Base-by-base conservation (phyloP, 2,329 filamentous ascomycete genomes). In the Cladosporium sp. region DNA sequence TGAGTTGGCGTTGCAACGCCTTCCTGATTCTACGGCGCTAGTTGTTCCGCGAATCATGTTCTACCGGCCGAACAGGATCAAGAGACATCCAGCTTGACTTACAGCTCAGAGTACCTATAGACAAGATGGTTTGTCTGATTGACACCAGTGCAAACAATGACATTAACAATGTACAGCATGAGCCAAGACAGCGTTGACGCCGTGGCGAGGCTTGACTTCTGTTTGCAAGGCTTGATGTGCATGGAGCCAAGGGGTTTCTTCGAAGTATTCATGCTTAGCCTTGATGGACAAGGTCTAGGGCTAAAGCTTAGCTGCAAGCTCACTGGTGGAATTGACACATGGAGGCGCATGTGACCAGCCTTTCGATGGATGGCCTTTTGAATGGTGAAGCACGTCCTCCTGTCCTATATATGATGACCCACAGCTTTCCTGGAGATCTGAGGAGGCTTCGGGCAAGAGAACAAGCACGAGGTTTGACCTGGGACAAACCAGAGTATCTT, bases 121-220 rank as follows among this genome's bases (percentile, higher is more conserved):
- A 45, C 3, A 19, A 9, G 13, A 11, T 9, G 18, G 17, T 11
- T 12, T 27, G 13, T 22, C 15, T 18, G 30, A 8, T n/a, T 9
- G 6, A 24, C 13, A 13, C 8, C 29, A 12, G n/a, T 24, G 19
- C 17, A 7, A 8, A 27, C 3, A 3, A 34, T 5, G 19, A 18
- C 36, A 13, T 9, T 6, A 30, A 24, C 11, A 18, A 4, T 18
- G 7, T 37, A 8, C 19, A n/a, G 29, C 19, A 36, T 29, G 11
- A 12, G 11, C 19, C 29, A 45, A 45, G 43, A 24, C 43, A n/a
- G 24, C 13, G 19, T 34, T 45, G 43, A 30, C 43, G 43, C 43
- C 27, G 9, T 37, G 43, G 43, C 43, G 43, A 45, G 43, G 43
- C 43, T 45, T 45, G 43, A 45, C 43, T 45, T 30, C 7, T 12